Conservation (phyloP, 2,329 filamentous ascomycete genomes). For the Aspergillus sp. region DNA sequence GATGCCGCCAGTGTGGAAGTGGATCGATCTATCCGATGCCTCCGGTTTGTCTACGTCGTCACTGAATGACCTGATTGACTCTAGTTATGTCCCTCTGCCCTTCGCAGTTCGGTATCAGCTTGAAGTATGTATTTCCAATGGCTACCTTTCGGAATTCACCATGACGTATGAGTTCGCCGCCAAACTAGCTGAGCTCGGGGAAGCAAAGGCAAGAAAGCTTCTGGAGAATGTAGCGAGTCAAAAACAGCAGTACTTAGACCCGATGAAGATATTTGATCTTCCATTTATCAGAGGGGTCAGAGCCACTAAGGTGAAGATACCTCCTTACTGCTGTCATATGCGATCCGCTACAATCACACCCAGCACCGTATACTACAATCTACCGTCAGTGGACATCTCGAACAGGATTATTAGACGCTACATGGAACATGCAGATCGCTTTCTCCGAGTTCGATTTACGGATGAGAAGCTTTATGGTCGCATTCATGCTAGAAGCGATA, state of each 20-base stretch:
- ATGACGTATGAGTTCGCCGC: conserved; percentile 68
- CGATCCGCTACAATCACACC: conserved; percentile 81
- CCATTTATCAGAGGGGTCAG: conserved; percentile 46
- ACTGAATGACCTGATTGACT: conserved; percentile 37
- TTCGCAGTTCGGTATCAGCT: conserved; percentile 85
- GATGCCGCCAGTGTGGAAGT: conserved; percentile 38
- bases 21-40: conserved; percentile 41
- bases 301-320: conserved; percentile 55
- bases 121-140: conserved; percentile 86
- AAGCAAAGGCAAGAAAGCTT: conserved; percentile 61
- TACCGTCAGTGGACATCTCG: conserved; percentile 79
- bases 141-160: conserved; percentile 73
- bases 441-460: conserved; percentile 84
- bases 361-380: conserved; percentile 75
- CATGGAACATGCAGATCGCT: conserved; percentile 69
- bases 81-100: conserved; percentile 51
- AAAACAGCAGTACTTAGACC: conserved; percentile 64
- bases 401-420: conserved; percentile 83
- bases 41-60: conserved; percentile 27
- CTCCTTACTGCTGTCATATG: conserved; percentile 72
- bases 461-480: conserved; percentile 71
- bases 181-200: conserved; percentile 57
- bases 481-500: conserved; percentile 59
- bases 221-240: conserved; percentile 74
- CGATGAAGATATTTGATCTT: conserved; percentile 70